Evolutionary conservation across 345 rosid genomes (phyloP).

Genomic region (Boechera retrofracta): DNA sequence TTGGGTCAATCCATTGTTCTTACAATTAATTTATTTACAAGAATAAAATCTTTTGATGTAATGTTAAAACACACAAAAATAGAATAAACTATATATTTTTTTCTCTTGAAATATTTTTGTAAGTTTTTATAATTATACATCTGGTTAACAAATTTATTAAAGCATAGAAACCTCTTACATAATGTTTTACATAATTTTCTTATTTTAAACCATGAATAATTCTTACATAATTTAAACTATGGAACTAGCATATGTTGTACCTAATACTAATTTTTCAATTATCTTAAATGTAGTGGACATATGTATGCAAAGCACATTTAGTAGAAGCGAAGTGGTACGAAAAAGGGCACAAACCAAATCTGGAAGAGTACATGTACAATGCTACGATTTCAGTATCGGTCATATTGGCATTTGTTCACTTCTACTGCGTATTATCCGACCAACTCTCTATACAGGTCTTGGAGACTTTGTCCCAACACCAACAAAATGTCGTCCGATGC

Average conservation of each 20-base stretch:
- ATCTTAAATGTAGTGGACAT: slow-evolving; percentile 49
- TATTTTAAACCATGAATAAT: neutral
- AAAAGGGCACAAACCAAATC: slow-evolving; percentile 43
- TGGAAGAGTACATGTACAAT: slow-evolving; percentile 54
- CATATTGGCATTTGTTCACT: slow-evolving; percentile 30
- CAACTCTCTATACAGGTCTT: slow-evolving; percentile 35
- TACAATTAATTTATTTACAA: neutral
- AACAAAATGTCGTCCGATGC: slow-evolving; percentile 19
- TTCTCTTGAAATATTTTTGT: too few relatives aligned
- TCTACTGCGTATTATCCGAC: slow-evolving; percentile 27
- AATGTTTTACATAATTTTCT: neutral
- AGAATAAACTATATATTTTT: too few relatives aligned
- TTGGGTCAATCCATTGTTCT: neutral
- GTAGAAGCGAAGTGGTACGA: slow-evolving; percentile 56
- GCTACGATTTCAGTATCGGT: slow-evolving; percentile 43
- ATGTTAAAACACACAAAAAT: too few relatives aligned
- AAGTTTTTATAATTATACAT: neutral
- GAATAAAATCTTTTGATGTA: too few relatives aligned
- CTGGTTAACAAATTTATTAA: neutral
- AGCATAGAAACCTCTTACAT: neutral
- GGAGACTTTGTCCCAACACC: slow-evolving; percentile 24
- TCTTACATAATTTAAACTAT: neutral
- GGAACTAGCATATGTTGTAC: neutral
- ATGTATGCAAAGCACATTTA: slow-evolving; percentile 44
- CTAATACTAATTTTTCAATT: neutral